Conservation (phyloP, 1,284 basidiomycete species). For the Ceratobasidium theobromae region DNA sequence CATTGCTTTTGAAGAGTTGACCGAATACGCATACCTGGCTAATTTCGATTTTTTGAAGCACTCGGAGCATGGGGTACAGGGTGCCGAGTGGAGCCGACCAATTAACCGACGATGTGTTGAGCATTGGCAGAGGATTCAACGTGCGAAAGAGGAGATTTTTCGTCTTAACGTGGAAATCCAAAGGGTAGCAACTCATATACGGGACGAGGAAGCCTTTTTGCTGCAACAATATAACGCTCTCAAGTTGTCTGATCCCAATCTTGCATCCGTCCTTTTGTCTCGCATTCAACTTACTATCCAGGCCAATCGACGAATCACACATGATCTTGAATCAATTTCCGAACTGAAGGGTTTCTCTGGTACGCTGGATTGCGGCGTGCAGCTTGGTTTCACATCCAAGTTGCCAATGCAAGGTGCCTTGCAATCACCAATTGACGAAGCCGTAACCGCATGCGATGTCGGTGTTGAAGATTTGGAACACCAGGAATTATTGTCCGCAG, state of each 20-base stretch:
- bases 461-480: no score
- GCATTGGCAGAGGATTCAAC: constrained; percentile 39
- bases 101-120: constrained; percentile 40
- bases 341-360: not conserved
- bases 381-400: not conserved
- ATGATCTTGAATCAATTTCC: not conserved
- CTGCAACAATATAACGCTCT: constrained; percentile 2
- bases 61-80: constrained; percentile 40
- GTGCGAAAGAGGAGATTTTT: constrained; percentile 44
- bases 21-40: constrained; percentile 43
- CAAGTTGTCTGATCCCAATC: not conserved
- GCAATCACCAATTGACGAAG: no score
- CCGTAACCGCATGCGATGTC: no score
- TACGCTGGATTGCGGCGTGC: not conserved
- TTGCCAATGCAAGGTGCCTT: not conserved
- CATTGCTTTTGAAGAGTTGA: constrained; percentile 41
- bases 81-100: constrained; percentile 42
- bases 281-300: not conserved
- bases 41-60: constrained; percentile 46
- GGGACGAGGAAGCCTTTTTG: constrained; percentile 39
- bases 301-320: not conserved
- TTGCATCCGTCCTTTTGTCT: not conserved
- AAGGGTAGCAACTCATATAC: constrained; percentile 41
- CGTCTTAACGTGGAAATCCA: constrained; percentile 43
- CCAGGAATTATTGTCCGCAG: no score